Base-by-base conservation (phyloP, 169 alveolate species). In the Ichthyophthirius multifiliis region DNA sequence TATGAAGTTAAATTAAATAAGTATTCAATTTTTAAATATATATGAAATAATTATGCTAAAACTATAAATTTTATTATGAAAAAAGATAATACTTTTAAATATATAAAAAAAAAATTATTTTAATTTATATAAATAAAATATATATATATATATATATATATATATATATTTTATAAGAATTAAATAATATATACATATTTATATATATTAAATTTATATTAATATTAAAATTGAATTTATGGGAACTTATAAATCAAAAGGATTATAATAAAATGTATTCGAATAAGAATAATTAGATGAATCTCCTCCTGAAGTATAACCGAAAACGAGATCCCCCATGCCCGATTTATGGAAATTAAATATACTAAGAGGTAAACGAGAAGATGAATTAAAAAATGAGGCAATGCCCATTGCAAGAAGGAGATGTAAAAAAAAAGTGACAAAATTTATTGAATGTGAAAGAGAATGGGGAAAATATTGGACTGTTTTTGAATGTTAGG, bases 221-320 rank as follows among this genome's bases (percentile, higher is more conserved):
- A n/a, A n/a, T n/a, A n/a, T n/a, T n/a, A n/a, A n/a, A n/a, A n/a
- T n/a, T n/a, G n/a, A n/a, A n/a, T n/a, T n/a, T n/a, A 81, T 81
- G 86, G 86, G 86, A 16, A 71, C 86, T 27, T 73, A 81, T 71
- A 81, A 81, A 48, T 81, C 86, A 13, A 81, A 81, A 73, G 31
- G 43, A 18, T 45, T 71, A 43, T 43, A 73, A 41, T 48, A 64
- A n/a, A 76, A 81, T 43, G 71, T 73, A 2, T 31, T 27, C 27
- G 55, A 46, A 5, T 55, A 43, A 6, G 63, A 76, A 4, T 47
- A 45, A 3, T 65, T 73, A 13, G 86, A 81, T 4, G 82, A 76
- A 23, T 55, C 71, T 3, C 71, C 71, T 2, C 20, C 5, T 3
- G 86, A 81, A 37, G 62, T 55, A 27, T 62, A 81, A 39, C 63